A percentile compares a stretch with the other conserved stretches of the same genome.
phyloP scores from a whole-genome alignment of 306 rosid species.

The cucumber (Cucumis sativus) region DNA sequence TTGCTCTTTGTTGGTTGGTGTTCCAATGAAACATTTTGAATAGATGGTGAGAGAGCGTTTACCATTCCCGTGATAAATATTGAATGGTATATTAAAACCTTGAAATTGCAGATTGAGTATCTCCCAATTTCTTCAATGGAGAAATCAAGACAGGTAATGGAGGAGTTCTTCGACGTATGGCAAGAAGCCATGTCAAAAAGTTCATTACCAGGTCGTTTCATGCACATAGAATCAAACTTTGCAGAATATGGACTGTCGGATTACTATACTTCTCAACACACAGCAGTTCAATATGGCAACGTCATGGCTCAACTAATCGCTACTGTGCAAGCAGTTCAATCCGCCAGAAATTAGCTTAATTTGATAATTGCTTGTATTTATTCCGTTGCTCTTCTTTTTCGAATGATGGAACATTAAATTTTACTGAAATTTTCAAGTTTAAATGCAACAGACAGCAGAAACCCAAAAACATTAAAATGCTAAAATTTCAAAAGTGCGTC shows the following conservation, averaged over 20 bases:
- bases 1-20: neutral
- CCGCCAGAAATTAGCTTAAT: slow-evolving; percentile 33
- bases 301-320: slow-evolving; percentile 69
- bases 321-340: slow-evolving; percentile 41
- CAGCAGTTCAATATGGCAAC: slow-evolving; percentile 77
- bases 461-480: neutral
- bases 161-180: slow-evolving; percentile 62
- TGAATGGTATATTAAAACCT: neutral
- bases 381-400: neutral
- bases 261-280: slow-evolving; percentile 60
- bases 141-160: slow-evolving; percentile 62
- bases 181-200: slow-evolving; percentile 61
- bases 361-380: neutral
- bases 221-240: slow-evolving; percentile 58
- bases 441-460: neutral
- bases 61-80: neutral
- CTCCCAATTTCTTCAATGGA: slow-evolving; percentile 73
- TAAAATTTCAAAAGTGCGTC: neutral
- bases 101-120: slow-evolving; percentile 52
- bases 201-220: slow-evolving; percentile 79
- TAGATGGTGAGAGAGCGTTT: neutral
- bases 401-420: neutral
- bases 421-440: neutral
- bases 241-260: slow-evolving; percentile 66
- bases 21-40: neutral